Percentiles rank a stretch among this genome's conserved stretches.
These are phyloP conservation scores for Limnomonas spitsbergensis DNA, from an alignment of 139 green algal species.

Conservation along the genomic window DNA sequence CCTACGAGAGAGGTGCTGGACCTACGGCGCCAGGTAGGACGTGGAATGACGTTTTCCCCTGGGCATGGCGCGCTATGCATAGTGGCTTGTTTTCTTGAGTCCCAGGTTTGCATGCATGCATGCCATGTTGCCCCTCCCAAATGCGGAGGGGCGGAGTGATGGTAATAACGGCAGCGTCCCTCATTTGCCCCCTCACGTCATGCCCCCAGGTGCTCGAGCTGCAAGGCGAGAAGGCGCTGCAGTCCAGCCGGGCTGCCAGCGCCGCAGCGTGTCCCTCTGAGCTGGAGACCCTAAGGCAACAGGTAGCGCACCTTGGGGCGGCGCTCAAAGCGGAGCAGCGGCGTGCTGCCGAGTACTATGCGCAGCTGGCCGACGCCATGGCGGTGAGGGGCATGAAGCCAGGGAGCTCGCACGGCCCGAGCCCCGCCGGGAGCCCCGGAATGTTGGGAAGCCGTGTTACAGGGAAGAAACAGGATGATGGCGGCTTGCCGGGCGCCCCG, in stretches of 20 bases:
- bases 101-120: too few species aligned
- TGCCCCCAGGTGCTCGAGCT: background rate
- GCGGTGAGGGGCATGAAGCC: background rate
- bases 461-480: constrained; percentile 5
- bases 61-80: too few species aligned
- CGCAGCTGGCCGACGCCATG: constrained; percentile 8
- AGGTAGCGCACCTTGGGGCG: constrained; percentile 20
- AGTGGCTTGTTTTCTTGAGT: too few species aligned
- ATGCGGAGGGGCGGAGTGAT: too few species aligned
- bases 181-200: too few species aligned
- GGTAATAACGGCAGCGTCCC: too few species aligned
- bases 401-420: background rate
- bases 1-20: too few species aligned
- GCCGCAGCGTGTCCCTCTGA: constrained; percentile 2
- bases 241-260: background rate
- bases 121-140: too few species aligned
- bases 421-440: background rate
- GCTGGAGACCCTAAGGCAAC: constrained; percentile 14
- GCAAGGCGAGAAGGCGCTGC: background rate
- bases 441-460: background rate
- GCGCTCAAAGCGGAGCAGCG: constrained; percentile 26
- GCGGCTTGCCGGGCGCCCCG: background rate
- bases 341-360: constrained; percentile 21
- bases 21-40: too few species aligned
- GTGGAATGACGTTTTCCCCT: too few species aligned